Evolutionary conservation across 1,284 basidiomycete genomes (phyloP), one percentile per base, ranked within the genome.

Genomic region (Naganishia cerealis): DNA sequence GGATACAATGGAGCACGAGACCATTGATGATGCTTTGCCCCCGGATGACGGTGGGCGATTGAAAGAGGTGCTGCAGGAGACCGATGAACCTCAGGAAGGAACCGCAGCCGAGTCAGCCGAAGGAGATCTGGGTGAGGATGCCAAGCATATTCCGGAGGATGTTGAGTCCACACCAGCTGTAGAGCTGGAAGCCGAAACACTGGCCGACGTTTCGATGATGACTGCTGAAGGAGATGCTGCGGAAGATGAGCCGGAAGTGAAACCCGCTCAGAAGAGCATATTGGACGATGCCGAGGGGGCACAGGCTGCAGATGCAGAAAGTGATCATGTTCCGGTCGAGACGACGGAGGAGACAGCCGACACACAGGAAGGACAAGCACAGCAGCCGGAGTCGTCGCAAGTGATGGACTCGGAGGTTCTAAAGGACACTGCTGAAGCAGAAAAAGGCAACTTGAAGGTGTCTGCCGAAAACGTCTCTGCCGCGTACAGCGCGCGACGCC

Each of bases 171-270:
- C 71, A 59, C 57, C 36, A 24, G 46, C n/a, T 61, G 68, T 24
- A 15, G 70, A 72, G 24, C 72, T 74, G 13, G 82, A 83, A 67
- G 73, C 76, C 67, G 86, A 86, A 54, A 84, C 85, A 73, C 77
- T 85, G 24, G 52, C 58, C n/a, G 72, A 69, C 33, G 55, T 56
- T 13, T 63, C 61, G 21, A 63, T 63, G 57, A 66, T 70, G 24
- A 70, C 68, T 26, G 68, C 55, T 13, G 61, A 67, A 39, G 70
- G 50, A 5, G 63, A 54, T 12, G 56, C 53, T 29, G 48, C 59
- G 7, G 15, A 58, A 46, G 38, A 50, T 16, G 57, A 69, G 53
- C 50, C 63, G 46, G 57, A 70, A 16, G 67, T 71, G 3, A 65
- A 69, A 24, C 36, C 52, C 16, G 69, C 69, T 16, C 46, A 50